Conservation (phyloP, 495 filamentous ascomycete species). For the Lophiotrema nucula region DNA sequence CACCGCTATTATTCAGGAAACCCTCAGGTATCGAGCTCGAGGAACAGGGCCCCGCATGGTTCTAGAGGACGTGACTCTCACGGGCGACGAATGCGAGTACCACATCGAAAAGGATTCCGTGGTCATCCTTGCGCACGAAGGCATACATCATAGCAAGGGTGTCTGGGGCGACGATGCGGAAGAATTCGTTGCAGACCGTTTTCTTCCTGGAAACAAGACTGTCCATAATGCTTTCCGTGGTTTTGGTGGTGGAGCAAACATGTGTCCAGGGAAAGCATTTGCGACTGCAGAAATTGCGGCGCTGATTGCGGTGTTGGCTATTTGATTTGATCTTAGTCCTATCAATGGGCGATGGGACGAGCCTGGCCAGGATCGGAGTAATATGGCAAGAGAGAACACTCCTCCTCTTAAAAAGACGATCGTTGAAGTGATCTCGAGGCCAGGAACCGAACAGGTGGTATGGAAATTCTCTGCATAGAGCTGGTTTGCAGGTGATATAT, state of each 20-base stretch:
- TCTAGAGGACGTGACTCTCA: not conserved
- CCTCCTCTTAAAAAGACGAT: too few relatives aligned
- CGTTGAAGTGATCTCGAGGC: too few relatives aligned
- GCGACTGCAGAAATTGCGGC: not conserved
- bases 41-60: not conserved
- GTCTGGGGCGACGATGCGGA: constrained; percentile 2
- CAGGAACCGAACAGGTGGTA: too few relatives aligned
- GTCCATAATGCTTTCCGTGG: not conserved
- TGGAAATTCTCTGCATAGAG: too few relatives aligned
- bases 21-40: not conserved
- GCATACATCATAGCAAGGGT: not conserved
- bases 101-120: not conserved
- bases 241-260: not conserved
- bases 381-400: too few relatives aligned
- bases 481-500: too few relatives aligned
- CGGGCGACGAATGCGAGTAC: not conserved
- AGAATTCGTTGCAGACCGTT: not conserved
- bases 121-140: not conserved
- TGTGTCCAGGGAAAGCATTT: not conserved
- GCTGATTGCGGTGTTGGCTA: too few relatives aligned
- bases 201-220: not conserved
- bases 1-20: not conserved
- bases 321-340: too few relatives aligned
- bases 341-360: too few relatives aligned
- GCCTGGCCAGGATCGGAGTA: too few relatives aligned